Conservation (phyloP, 2,329 filamentous ascomycete species). For the Cordyceps cicadae region DNA sequence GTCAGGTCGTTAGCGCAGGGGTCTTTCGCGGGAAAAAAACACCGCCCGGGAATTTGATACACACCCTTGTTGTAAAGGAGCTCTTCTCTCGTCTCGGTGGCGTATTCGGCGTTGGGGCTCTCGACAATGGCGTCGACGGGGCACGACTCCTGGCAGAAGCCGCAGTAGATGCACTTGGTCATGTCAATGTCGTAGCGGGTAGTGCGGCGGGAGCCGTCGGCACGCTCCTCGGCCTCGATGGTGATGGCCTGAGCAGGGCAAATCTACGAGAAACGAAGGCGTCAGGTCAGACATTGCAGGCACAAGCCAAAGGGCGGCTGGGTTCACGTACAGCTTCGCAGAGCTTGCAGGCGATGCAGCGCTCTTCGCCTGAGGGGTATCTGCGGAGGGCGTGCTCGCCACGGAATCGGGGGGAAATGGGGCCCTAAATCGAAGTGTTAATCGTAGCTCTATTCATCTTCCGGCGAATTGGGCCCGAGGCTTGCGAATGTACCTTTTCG, state of each 20-base stretch:
- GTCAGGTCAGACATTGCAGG: background rate
- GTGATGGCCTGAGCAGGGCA: constrained; percentile 98
- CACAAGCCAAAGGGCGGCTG: background rate
- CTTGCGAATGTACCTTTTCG: constrained; percentile 59
- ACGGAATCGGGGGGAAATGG: constrained; percentile 95
- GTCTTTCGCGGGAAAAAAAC: background rate
- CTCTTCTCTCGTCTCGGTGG: constrained; percentile 72
- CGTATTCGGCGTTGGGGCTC: constrained; percentile 55
- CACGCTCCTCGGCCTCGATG: constrained; percentile 96
- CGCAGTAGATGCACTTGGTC: constrained; percentile 99
- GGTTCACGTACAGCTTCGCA: constrained; percentile 66
- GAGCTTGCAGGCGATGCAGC: constrained; percentile 99
- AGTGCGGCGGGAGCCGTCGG: constrained; percentile 88
- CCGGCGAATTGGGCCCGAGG: background rate
- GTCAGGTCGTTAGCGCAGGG: constrained; percentile 17
- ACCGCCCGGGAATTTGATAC: constrained; percentile 14
- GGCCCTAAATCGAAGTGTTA: constrained; percentile 46
- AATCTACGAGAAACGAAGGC: constrained; percentile 40
- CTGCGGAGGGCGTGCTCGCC: constrained; percentile 94
- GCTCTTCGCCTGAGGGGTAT: constrained; percentile 95
- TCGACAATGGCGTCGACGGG: constrained; percentile 85
- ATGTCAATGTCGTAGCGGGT: constrained; percentile 99
- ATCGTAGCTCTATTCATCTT: background rate
- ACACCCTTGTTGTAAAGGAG: constrained; percentile 86
- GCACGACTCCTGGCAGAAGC: constrained; percentile 98